phyloP scores from a whole-genome alignment of 2,329 filamentous ascomycete genomes.

The Zymoseptoria brevis region DNA sequence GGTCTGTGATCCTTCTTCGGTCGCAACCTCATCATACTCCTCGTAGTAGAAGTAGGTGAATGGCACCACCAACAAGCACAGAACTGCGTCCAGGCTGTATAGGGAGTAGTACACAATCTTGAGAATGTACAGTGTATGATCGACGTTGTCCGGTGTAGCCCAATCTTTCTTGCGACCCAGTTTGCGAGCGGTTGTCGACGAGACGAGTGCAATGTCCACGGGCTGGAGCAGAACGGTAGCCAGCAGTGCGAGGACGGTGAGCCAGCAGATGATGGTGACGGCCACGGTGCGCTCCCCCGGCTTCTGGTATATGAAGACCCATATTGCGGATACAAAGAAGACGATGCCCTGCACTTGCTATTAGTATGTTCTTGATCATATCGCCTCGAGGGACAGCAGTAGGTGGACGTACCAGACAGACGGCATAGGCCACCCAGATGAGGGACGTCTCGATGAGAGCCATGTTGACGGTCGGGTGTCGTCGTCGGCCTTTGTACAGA shows the following conservation, averaged over 20 bases:
- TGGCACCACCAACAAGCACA: conserved; percentile 83
- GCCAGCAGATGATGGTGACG: conserved; percentile 75
- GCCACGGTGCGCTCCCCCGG: conserved; percentile 75
- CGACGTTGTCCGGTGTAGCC: conserved; percentile 76
- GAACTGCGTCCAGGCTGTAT: conserved; percentile 81
- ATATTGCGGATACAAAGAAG: conserved; percentile 69
- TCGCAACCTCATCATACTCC: conserved; percentile 87
- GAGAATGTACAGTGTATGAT: conserved; percentile 69
- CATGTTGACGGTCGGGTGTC: conserved; percentile 36
- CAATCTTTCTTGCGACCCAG: conserved; percentile 85
- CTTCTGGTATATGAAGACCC: conserved; percentile 85
- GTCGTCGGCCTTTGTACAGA: neutral
- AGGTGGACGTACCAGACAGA: conserved; percentile 52
- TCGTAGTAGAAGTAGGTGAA: conserved; percentile 99
- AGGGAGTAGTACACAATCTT: conserved; percentile 87
- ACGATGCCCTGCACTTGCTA: conserved; percentile 43
- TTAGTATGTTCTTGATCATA: neutral
- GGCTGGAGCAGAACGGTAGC: conserved; percentile 88
- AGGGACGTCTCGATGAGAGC: conserved; percentile 75
- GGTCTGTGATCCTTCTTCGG: conserved; percentile 69
- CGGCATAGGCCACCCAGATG: conserved; percentile 90
- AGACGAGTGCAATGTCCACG: conserved; percentile 91
- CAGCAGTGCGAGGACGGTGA: conserved; percentile 78
- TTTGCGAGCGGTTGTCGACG: conserved; percentile 69
- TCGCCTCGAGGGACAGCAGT: neutral